Base-by-base conservation (phyloP, 2,329 filamentous ascomycete genomes). In the Aspergillus uvarum region DNA sequence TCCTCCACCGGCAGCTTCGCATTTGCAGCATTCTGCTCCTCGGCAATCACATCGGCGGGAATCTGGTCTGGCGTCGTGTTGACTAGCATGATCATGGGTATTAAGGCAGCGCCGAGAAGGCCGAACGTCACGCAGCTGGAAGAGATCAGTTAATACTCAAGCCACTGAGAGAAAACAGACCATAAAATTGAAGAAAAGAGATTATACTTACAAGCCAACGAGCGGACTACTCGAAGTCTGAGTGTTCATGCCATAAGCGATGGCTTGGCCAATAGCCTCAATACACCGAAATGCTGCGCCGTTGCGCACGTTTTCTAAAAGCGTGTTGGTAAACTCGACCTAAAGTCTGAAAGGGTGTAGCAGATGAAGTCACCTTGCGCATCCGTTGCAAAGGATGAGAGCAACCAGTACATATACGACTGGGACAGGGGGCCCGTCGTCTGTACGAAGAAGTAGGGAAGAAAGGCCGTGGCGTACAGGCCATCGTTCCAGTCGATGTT, bases 361-460 rank as follows among this genome's bases (percentile, higher is more conserved):
- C 3, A 12, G 3, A 5, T 16, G 16, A 44, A 19, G 5, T 44
- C 48, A 75, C 74, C 70, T 57, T 78, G 76, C 0, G 76, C 76
- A 61, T 78, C 74, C 0, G 75, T 77, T 2, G 75, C 77, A 63
- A 79, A 79, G 0, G 76, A 79, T 0, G 77, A 79, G 10, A 79
- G 61, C 5, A 79, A 70, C 77, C 76, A 79, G 60, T 79, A 79
- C 76, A 79, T 79, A 55, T 79, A 79, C 1, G 77, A 79, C 68
- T 79, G 77, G 29, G 76, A 79, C 42, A 79, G 61, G 1, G 77
- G 77, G 0, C 67, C 68, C 10, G 68, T 84, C 76, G 24, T 79
- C 71, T 79, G 78, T 8, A 81, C 75, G 61, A 82, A 81, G 67
- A 82, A 82, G 61, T 81, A 81, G 0, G 79, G 80, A 26, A 82